Percentiles rank a stretch among this genome's conserved stretches.
These are phyloP conservation scores for Ceratocystis ficicola DNA, from an alignment of 2,329 filamentous ascomycete species.

Conservation along the genomic window DNA sequence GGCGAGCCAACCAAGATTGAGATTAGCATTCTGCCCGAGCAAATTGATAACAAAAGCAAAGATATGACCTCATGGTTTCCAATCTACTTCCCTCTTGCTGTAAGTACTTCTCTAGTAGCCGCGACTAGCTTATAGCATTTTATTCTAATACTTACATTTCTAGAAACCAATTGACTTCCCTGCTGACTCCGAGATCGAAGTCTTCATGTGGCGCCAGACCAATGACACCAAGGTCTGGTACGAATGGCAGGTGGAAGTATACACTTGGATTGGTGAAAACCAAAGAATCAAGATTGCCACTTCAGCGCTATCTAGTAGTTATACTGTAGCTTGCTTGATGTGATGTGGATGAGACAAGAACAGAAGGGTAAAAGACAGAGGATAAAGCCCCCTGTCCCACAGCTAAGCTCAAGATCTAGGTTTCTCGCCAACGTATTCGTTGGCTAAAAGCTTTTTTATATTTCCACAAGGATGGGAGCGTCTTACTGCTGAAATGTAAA, in stretches of 20 bases:
- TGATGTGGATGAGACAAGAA: conserved; percentile 28
- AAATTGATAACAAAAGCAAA: conserved; percentile 82
- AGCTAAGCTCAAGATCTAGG: neutral
- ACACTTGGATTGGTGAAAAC: conserved; percentile 48
- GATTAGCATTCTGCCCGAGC: conserved; percentile 82
- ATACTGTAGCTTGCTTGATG: conserved; percentile 60
- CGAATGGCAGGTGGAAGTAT: conserved; percentile 91
- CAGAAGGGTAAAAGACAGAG: neutral
- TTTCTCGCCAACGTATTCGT: neutral
- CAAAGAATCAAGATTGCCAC: conserved; percentile 52
- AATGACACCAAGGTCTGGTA: conserved; percentile 97
- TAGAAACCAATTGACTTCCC: conserved; percentile 79
- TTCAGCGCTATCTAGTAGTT: conserved; percentile 56
- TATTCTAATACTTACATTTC: conserved; percentile 9
- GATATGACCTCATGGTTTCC: conserved; percentile 99
- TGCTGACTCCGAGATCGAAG: conserved; percentile 69
- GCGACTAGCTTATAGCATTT: neutral
- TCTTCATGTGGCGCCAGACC: conserved; percentile 92
- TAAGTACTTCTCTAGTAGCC: conserved; percentile 33
- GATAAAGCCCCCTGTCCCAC: neutral
- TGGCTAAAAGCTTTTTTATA: neutral
- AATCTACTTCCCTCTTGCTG: conserved; percentile 93
- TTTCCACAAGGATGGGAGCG: neutral
- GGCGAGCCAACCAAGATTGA: conserved; percentile 51
- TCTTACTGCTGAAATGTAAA: no score